Conservation (phyloP, 768 basidiomycete genomes). For the Termitomyces sp. region DNA sequence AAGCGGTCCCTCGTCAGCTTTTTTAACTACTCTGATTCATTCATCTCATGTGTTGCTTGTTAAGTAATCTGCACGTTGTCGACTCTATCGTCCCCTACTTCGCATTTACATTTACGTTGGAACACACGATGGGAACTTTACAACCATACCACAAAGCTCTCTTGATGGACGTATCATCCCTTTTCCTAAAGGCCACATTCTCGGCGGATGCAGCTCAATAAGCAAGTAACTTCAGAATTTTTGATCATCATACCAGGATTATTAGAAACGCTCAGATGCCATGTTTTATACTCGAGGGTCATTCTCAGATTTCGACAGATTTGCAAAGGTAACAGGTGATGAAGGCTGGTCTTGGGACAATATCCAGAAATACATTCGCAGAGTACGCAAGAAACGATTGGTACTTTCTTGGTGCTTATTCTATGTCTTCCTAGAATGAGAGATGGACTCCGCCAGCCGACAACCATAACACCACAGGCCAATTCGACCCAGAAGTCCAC, state of each 20-base stretch:
- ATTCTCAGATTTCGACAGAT: conserved; percentile 21
- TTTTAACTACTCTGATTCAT: neutral
- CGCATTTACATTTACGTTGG: neutral
- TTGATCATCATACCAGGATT: neutral
- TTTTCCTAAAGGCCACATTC: conserved; percentile 20
- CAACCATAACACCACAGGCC: too few relatives aligned
- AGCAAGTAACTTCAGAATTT: conserved; percentile 9
- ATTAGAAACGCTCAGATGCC: conserved; percentile 6
- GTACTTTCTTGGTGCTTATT: neutral
- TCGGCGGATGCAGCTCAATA: conserved; percentile 27
- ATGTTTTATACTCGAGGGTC: conserved; percentile 21
- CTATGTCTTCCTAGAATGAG: conserved; percentile 18
- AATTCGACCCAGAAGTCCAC: conserved; percentile 15
- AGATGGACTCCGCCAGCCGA: conserved; percentile 17
- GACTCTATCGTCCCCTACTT: conserved; percentile 19
- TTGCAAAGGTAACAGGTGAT: conserved; percentile 19
- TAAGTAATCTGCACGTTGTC: conserved; percentile 18
- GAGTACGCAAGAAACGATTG: neutral
- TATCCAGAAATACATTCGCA: conserved; percentile 8
- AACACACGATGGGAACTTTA: conserved; percentile 26
- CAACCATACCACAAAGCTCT: conserved; percentile 18
- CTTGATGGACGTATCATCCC: conserved; percentile 14
- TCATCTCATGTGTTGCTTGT: neutral
- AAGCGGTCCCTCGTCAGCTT: neutral
- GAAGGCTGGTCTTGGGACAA: conserved; percentile 25